Conservation (phyloP, 148 eudicot genomes). For the Rheum nobile region DNA sequence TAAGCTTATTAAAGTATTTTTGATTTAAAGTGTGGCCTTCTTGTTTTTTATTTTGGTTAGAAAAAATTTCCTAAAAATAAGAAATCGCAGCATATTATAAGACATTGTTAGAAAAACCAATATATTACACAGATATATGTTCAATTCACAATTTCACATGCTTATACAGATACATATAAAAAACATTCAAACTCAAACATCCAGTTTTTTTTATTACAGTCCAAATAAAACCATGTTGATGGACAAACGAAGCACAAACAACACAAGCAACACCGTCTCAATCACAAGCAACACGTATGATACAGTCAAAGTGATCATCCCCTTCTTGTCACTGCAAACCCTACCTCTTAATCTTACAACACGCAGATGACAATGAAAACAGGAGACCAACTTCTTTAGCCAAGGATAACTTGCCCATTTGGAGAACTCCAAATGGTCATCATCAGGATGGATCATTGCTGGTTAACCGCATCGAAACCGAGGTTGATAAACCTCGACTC, state of each 20-base stretch:
- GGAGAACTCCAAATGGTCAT: background rate
- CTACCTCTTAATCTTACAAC: background rate
- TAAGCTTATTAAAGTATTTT: too few species aligned
- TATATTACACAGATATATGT: background rate
- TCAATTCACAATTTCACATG: too few species aligned
- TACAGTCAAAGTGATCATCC: background rate
- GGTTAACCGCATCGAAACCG: background rate
- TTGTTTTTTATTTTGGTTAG: too few species aligned
- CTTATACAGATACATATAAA: too few species aligned
- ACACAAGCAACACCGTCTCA: background rate
- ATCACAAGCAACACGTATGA: background rate
- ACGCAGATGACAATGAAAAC: background rate
- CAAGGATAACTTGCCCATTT: slow-evolving; percentile 10
- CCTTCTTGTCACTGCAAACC: slow-evolving; percentile 5
- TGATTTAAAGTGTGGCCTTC: too few species aligned
- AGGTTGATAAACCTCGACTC: background rate
- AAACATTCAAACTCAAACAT: background rate
- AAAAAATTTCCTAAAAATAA: too few species aligned
- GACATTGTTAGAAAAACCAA: too few species aligned
- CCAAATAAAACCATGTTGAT: background rate
- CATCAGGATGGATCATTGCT: background rate
- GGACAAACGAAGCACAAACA: background rate
- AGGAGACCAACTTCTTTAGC: background rate
- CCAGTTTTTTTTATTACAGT: background rate
- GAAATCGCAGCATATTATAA: too few species aligned